Evolutionary conservation across 306 rosid species (phyloP), one percentile per base, ranked within the genome.

Genomic region (Trifolium repens): DNA sequence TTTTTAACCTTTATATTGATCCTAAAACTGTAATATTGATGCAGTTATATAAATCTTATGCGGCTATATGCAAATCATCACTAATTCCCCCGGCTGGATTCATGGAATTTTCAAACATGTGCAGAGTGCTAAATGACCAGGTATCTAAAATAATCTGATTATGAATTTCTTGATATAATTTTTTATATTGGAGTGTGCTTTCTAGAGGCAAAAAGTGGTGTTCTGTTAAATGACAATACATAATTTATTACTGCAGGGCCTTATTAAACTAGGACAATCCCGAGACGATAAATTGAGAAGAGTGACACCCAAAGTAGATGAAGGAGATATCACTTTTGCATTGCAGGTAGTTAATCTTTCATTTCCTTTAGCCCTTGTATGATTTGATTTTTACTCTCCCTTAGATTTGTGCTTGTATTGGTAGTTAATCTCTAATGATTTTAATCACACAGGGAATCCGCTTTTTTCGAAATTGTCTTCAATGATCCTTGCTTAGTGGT

Each of bases 111-210:
- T 84, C 97, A 60, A 91, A 83, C 52, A 88, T 94, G 93, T 91
- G 86, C 86, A 80, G 86, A 72, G 96, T 91, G 76, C 87, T 94
- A 40, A 88, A 78, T 83, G 98, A 91, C 55, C 98, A 94, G 97
- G 98, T 94, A 83, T 3, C n/a, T 39, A 30, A 39, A 15, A 44
- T 19, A 32, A 17, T 76, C 53, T 37, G 39, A 24, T 37, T 19
- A 39, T 42, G 34, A 53, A 64, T 78, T 62, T 78, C 44, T 63
- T 46, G 73, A 69, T 57, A 16, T 63, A 16, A 49, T 27, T 30
- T 34, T 54, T 57, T 8, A 11, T 16, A 46, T 65, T 66, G 13
- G 7, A 24, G 32, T 11, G 32, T 11, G 32, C 9, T 53, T 60
- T 44, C 71, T 64, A 53, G 9, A 55, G 44, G 63, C 15, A 43